Percentiles rank a stretch among this genome's conserved stretches.
Conservation (phyloP, 176 grass and related monocot species). For the Rhipidocladum racemiflorum region DNA sequence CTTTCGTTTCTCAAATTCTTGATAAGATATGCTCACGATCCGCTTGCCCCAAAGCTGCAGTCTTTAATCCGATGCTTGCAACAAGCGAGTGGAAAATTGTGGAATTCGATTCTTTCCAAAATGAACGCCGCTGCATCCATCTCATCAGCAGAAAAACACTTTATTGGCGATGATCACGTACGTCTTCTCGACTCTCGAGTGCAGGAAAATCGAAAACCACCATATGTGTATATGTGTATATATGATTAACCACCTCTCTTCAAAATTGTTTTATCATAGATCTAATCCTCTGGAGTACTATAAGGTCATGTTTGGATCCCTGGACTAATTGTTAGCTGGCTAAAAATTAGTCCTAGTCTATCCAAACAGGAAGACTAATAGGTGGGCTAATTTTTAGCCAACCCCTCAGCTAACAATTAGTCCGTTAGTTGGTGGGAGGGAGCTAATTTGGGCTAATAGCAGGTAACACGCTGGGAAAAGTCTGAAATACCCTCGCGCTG, state of each 20-base stretch:
- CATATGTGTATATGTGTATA: neutral
- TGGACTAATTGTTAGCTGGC: too few species aligned
- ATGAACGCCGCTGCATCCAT: neutral
- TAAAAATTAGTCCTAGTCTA: too few species aligned
- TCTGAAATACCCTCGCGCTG: too few species aligned
- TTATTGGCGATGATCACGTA: neutral
- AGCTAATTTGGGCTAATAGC: too few species aligned
- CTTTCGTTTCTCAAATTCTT: constrained; percentile 13
- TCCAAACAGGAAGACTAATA: too few species aligned
- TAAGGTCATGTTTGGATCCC: too few species aligned
- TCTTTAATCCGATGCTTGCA: neutral
- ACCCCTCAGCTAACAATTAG: too few species aligned
- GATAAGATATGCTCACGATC: constrained; percentile 26
- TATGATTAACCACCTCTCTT: neutral
- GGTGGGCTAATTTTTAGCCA: too few species aligned
- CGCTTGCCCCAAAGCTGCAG: neutral
- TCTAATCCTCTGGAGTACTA: too few species aligned
- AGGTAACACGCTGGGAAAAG: too few species aligned
- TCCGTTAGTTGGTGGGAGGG: too few species aligned
- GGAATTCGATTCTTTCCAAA: neutral
- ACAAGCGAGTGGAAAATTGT: neutral
- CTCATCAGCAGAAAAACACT: neutral
- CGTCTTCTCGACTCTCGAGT: neutral
- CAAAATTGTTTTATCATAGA: neutral
- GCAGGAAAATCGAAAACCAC: neutral